Evolutionary conservation across 1,284 basidiomycete species (phyloP), one percentile per base, ranked within the genome.

Genomic region (Volvariella surrecta): DNA sequence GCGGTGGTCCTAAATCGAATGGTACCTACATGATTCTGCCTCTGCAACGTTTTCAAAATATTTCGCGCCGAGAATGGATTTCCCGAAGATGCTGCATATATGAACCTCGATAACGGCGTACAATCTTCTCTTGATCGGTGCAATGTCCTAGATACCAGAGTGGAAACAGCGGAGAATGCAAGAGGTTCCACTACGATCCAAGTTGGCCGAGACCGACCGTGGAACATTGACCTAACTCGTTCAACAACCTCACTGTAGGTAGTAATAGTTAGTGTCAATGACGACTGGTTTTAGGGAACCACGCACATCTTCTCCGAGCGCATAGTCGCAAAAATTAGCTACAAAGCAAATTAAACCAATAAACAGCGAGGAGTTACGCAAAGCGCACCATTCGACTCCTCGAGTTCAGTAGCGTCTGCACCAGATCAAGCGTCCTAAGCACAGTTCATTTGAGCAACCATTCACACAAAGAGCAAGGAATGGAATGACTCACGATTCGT

Each of bases 181-280:
- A 85, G 58, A 2, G 79, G 76, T 50, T 82, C 76, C 17, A 83
- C 61, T 28, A 64, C 66, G 30, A 85, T 77, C 79, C 80, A 83
- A 4, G 78, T 82, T 4, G 74, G 71, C 17, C 67, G 64, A 7
- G 76, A 68, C 39, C 72, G 67, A 45, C 62, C 73, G 6, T 66
- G 62, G 54, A 82, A 82, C 67, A 82, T 78, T 7, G 57, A 58
- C 19, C 66, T 65, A 13, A 82, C 69, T 46, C 68, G 65, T 39
- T 76, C 71, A 7, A 80, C 61, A 17, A 66, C 51, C 49, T 68
- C 58, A 52, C 74, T 65, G 58, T 19, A 35, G 22, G 17, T 40
- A 31, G 3, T 21, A 37, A 39, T 21, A 45, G 42, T 49, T 18
- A 51, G 30, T 24, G 37, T n/a, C 22, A 19, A 19, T 54, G 38